Evolutionary conservation across 164 flowering plant species (phyloP), one percentile per base, ranked within the genome.

Genomic region (Cinnamomum chago): DNA sequence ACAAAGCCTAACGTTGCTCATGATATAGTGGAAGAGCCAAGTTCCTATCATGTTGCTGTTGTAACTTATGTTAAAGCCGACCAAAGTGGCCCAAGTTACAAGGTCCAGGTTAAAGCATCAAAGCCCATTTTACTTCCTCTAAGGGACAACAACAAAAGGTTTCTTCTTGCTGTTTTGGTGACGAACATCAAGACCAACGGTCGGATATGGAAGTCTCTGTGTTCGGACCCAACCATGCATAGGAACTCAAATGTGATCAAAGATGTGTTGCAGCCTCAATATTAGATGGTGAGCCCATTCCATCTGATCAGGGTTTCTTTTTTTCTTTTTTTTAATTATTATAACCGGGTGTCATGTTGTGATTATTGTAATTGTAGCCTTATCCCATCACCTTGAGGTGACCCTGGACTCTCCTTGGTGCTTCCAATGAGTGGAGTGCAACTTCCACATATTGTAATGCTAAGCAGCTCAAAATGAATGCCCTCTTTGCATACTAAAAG

Each of bases 171-270:
- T 22, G 76, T 89, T 35, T 85, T 76, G 77, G 66, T 91, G 85
- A 72, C 33, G 2, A 91, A 89, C 78, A 55, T 87, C 12, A 79
- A 86, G 0, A 79, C 92, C 2, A 80, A 82, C 75, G 86, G 30
- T 35, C 79, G 93, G 66, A 86, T 90, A 60, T 91, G 95, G 92
- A 80, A 72, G 12, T 82, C 91, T 0, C 75, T 88, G 64, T 60
- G 78, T 79, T 17, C 14, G 28, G 67, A 58, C 80, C 82, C 68
- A 22, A 15, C 23, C 30, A 22, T n/a, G 52, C n/a, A 64, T 0
- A 27, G 28, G 7, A 47, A 73, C 25, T n/a, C 68, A 58, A 24
- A 55, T 23, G 55, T 81, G 35, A 35, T 81, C 23, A 51, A 70
- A 68, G 68, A 71, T 3, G 75, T 81, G 52, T 55, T 90, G 60